Conservation (phyloP, 495 filamentous ascomycete genomes). For the Niebla homalea region DNA sequence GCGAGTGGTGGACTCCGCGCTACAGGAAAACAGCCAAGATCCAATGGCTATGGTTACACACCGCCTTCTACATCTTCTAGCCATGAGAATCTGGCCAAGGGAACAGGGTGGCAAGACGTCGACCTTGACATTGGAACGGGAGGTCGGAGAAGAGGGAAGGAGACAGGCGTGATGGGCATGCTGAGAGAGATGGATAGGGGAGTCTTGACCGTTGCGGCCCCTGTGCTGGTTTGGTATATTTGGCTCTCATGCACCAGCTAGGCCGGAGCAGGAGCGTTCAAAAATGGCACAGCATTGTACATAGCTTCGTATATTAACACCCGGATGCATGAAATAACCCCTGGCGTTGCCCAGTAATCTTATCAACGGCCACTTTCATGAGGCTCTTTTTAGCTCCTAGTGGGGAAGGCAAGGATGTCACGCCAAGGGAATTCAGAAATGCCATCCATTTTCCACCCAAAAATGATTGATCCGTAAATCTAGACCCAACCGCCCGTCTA, state of each 20-base stretch:
- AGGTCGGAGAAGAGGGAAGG: slow-evolving; percentile 7
- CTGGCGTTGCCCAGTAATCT: too few relatives aligned
- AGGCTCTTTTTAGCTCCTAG: too few relatives aligned
- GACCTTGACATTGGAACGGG: slow-evolving; percentile 8
- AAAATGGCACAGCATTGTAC: too few relatives aligned
- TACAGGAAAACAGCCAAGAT: slow-evolving; percentile 15
- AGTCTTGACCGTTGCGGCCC: slow-evolving; percentile 27
- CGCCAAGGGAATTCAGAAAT: too few relatives aligned
- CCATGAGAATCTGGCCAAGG: neutral
- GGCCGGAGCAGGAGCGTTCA: too few relatives aligned
- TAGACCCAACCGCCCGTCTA: too few relatives aligned
- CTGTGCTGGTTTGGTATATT: slow-evolving; percentile 37
- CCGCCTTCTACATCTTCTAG: neutral
- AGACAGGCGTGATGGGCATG: slow-evolving; percentile 10
- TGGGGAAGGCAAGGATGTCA: too few relatives aligned
- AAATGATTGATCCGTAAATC: too few relatives aligned
- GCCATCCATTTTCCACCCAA: too few relatives aligned
- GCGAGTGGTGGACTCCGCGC: slow-evolving; percentile 9
- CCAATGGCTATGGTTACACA: slow-evolving; percentile 9
- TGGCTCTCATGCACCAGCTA: slow-evolving; percentile 42
- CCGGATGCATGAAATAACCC: too few relatives aligned
- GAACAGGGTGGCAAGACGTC: slow-evolving; percentile 8
- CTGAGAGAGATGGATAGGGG: slow-evolving; percentile 18
- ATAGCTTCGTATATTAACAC: too few relatives aligned
- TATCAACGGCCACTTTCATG: too few relatives aligned